Percentiles rank a stretch among this genome's conserved stretches.
Evolutionary conservation across 2,329 filamentous ascomycete genomes (phyloP).

Genomic region (Lachnellula arida): DNA sequence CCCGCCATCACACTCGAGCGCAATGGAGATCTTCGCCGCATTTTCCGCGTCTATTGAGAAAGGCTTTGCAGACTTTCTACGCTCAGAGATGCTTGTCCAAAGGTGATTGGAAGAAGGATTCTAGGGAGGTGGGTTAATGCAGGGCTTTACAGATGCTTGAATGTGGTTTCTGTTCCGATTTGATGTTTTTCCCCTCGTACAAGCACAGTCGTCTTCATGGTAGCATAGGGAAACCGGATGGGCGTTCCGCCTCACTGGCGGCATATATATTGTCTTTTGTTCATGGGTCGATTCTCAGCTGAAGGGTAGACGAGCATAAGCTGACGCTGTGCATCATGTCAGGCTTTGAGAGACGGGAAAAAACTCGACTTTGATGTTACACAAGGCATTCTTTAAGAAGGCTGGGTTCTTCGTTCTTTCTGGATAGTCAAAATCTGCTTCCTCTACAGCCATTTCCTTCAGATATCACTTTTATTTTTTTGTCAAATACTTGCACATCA

Average conservation of each 20-base stretch:
- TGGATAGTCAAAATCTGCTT: too few species aligned
- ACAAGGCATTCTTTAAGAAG: not conserved
- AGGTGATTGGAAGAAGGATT: not conserved
- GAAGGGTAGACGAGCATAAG: not conserved
- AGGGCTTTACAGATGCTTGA: not conserved
- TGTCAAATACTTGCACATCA: too few species aligned
- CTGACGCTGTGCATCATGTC: not conserved
- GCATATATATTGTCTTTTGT: not conserved
- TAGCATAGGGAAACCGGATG: not conserved
- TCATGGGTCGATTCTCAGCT: not conserved
- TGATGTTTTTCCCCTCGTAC: not conserved
- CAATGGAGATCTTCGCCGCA: conserved; percentile 53
- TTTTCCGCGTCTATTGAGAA: conserved; percentile 56
- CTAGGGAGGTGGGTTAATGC: not conserved
- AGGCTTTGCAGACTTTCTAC: conserved; percentile 50
- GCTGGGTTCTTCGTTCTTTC: too few species aligned
- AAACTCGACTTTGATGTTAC: not conserved
- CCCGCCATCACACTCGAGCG: conserved; percentile 46
- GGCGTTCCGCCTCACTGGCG: not conserved
- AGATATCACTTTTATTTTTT: too few species aligned
- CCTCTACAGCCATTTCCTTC: too few species aligned
- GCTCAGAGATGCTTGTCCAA: conserved; percentile 31
- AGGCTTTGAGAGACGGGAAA: not conserved
- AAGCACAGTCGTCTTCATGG: conserved; percentile 2
- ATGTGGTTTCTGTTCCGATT: not conserved